These are phyloP conservation scores for Apiotrichum siamense DNA, from an alignment of 1,284 basidiomycete genomes.

Conservation along the genomic window DNA sequence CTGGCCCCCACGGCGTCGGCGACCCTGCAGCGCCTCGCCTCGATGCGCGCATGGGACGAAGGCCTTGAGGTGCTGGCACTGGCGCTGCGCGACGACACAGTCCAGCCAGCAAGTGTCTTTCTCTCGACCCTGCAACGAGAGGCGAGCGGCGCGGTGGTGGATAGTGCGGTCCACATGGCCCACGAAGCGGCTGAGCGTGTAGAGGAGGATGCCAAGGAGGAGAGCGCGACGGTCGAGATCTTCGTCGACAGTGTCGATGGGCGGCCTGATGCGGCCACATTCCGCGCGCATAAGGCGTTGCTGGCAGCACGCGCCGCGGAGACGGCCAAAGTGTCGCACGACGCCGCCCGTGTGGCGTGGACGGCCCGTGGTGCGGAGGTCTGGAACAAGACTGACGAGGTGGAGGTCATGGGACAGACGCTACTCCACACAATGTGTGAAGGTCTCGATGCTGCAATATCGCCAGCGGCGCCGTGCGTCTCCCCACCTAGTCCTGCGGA, in stretches of 20 bases:
- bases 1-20: constrained; percentile 1
- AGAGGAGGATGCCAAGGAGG: background rate
- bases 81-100: background rate
- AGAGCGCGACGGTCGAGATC: background rate
- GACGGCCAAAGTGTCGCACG: background rate
- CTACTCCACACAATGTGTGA: background rate
- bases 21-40: background rate
- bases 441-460: background rate
- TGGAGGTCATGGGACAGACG: background rate
- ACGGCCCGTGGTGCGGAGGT: background rate
- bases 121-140: background rate
- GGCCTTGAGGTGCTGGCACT: background rate
- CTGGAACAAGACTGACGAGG: background rate
- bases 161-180: background rate
- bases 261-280: too few species aligned
- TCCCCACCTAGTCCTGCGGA: too few species aligned
- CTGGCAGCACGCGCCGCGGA: background rate
- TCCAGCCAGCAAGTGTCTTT: constrained; percentile 1
- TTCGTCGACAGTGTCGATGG: background rate
- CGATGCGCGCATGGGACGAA: background rate
- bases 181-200: background rate
- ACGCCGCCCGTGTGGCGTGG: background rate
- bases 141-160: background rate
- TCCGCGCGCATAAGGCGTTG: background rate
- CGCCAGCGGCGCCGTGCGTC: too few species aligned